Evolutionary conservation across 768 basidiomycete genomes (phyloP), one percentile per base, ranked within the genome.

Genomic region (Lactarius psammicola): DNA sequence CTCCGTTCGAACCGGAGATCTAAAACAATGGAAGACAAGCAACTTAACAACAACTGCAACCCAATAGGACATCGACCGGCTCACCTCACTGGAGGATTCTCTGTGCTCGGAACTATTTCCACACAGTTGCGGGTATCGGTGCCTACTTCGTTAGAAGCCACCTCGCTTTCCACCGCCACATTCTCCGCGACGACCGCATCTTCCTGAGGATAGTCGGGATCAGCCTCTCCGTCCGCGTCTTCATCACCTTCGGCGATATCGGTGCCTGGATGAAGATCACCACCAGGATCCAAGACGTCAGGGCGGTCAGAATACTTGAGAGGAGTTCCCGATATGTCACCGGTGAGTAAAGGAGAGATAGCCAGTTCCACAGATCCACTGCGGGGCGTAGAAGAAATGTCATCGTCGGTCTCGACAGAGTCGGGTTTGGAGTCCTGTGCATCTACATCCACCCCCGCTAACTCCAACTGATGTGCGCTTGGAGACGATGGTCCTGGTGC

Each of bases 211-310:
- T 69, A 70, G 33, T 70, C 68, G 15, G 69, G 69, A 49, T 69
- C 69, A 10, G 46, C 69, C 51, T 70, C 69, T 38, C 69, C 69
- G 30, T 69, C 69, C 15, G 69, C 69, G 33, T 70, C 66, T 28
- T 59, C 58, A 18, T 69, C 69, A 28, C 31, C 57, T 11, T 59
- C 64, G 4, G 38, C 34, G 9, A 53, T 20, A 13, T 33, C 46
- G 15, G 33, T 20, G 11, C n/a, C 28, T 46, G 15, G 4, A 20
- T 33, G 26, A 18, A 1, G 18, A 44, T 59, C 56, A 59, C 33
- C 23, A 28, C 28, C 9, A 31, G 38, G 10, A 26, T 30, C 56
- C 11, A 42, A 36, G n/a, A 33, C 30, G 54, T 9, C 23, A 18
- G 44, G 31, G 36, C 7, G 44, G 26, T 49, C 64, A 20, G 54